A percentile compares a stretch with the other conserved stretches of the same genome.
Conservation (phyloP, 192 early-diverging fungal genomes). For the Paraglomus brasilianum region DNA sequence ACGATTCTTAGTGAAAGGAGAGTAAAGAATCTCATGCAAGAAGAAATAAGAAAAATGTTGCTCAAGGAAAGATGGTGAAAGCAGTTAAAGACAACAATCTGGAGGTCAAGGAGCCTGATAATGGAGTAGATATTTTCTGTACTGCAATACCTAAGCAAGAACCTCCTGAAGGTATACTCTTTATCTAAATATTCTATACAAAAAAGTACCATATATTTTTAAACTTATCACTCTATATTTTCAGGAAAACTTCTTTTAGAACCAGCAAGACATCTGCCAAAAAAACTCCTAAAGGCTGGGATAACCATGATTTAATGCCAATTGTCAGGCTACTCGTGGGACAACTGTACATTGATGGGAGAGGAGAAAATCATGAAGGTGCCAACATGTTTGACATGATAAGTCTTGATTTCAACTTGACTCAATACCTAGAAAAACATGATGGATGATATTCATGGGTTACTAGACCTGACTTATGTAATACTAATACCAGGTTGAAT, state of each 20-base stretch:
- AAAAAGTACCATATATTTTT: constrained; percentile 9
- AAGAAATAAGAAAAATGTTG: too few species aligned
- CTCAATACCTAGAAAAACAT: background rate
- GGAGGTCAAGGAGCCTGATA: too few species aligned
- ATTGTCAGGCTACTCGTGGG: background rate
- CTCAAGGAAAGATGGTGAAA: too few species aligned
- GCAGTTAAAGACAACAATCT: too few species aligned
- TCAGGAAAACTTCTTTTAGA: constrained; percentile 11
- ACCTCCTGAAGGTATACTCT: constrained; percentile 6
- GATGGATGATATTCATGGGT: constrained; percentile 5
- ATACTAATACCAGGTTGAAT: too few species aligned
- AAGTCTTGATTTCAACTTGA: background rate
- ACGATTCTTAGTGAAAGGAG: too few species aligned
- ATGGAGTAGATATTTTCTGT: background rate
- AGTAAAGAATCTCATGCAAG: too few species aligned
- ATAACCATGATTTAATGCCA: constrained; percentile 4
- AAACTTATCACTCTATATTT: constrained; percentile 10
- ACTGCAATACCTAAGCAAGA: background rate
- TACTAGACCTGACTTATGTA: constrained; percentile 1
- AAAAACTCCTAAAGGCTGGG: background rate
- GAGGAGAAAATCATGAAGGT: background rate
- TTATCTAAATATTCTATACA: background rate
- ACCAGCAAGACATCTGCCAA: background rate
- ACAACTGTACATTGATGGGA: background rate
- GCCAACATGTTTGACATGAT: background rate